These are phyloP conservation scores for Aspergillus avenaceus DNA, from an alignment of 495 filamentous ascomycete species.

Conservation along the genomic window DNA sequence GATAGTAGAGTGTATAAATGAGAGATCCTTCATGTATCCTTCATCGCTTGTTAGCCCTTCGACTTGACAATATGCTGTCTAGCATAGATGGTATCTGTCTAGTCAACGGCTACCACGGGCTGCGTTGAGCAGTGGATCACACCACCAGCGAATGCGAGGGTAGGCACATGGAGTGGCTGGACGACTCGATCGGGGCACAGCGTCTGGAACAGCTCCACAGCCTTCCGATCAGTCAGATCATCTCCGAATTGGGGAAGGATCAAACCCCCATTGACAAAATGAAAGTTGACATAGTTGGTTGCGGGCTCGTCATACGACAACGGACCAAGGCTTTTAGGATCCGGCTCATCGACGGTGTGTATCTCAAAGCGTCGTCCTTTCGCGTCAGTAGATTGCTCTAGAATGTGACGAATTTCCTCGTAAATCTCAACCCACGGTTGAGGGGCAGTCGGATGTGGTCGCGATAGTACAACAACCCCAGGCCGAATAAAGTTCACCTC, in stretches of 20 bases:
- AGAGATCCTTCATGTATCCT: no score
- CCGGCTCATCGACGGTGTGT: conserved; percentile 28
- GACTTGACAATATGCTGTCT: no score
- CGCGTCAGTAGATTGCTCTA: conserved; percentile 22
- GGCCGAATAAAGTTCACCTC: conserved; percentile 28
- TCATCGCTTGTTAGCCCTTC: no score
- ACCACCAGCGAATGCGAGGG: conserved; percentile 26
- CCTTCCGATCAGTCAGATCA: conserved; percentile 16
- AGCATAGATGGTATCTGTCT: no score
- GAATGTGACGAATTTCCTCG: conserved; percentile 17
- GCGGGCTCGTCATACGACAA: conserved; percentile 21
- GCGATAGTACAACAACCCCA: conserved; percentile 28
- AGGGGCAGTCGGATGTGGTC: conserved; percentile 6
- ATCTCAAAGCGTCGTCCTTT: conserved; percentile 22
- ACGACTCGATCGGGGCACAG: conserved; percentile 17
- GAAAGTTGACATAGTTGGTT: conserved; percentile 35
- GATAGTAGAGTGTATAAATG: no score
- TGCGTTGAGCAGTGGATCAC: conserved; percentile 34
- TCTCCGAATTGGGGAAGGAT: conserved; percentile 34
- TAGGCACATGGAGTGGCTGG: conserved; percentile 19
- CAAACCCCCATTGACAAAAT: conserved; percentile 31
- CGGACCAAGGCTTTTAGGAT: conserved; percentile 15
- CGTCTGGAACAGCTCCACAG: conserved; percentile 19
- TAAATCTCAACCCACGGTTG: neutral
- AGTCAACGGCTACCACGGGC: conserved; percentile 16